Evolutionary conservation across 345 rosid species (phyloP), one percentile per base, ranked within the genome.

Genomic region (Hevea brasiliensis): DNA sequence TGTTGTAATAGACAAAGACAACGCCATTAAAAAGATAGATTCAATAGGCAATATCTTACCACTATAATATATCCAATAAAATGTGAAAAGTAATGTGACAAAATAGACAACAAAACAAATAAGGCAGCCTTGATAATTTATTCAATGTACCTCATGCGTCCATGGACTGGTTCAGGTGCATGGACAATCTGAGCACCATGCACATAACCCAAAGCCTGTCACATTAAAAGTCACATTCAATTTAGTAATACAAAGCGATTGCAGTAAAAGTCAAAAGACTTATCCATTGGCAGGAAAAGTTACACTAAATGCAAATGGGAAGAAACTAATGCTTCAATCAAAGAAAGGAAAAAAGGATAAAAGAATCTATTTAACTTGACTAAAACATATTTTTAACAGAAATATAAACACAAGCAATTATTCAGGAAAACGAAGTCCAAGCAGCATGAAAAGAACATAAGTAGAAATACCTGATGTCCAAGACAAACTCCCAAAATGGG

Each of bases 401-500:
- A 44, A 24, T 14, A 54, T 26, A 42, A 26, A 23, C 4, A 32
- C 60, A 58, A 21, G 42, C 5, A 35, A 50, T 14, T 32, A 51
- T 47, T 51, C 14, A 69, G 40, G 10, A 32, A 65, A 74, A 35
- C 15, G n/a, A 27, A 8, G 29, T 64, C 12, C 37, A 29, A 67
- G 12, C n/a, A 68, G 42, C 37, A 50, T 7, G 3, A 51, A 23
- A 27, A 21, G 58, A 41, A 18, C 35, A 60, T 9, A 21, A 59
- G 53, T 20, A 24, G 23, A 42, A 70, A 54, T 85, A 94, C 98
- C 98, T 92, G 98, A 84, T 94, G 98, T 55, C 98, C 98, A 61
- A 94, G 94, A 74, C 98, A 94, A 83, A 92, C 87, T 11, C 97
- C 99, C 67, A 95, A 80, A 84, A 92, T 86, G 70, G 98, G 99